Evolutionary conservation across 2,329 filamentous ascomycete species (phyloP), one percentile per base, ranked within the genome.

Genomic region (Ciborinia camelliae): DNA sequence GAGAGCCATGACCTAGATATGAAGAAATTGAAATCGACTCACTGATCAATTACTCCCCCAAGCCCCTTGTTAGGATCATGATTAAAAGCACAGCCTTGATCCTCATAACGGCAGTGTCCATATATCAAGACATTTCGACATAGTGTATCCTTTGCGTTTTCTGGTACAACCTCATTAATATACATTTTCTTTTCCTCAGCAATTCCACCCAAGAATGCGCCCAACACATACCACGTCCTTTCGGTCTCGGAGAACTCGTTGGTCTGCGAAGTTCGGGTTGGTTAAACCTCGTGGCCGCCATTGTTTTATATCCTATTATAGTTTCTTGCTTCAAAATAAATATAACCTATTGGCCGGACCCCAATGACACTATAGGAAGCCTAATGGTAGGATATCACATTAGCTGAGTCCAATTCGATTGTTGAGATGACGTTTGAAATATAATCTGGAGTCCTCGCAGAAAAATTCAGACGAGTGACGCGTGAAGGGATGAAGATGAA

Each of bases 121-220:
- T 96, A 97, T 73, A 97, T 96, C 68, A 92, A 85, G 67, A 97
- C 89, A 78, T 97, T 97, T 74, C 92, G 89, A 79, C 92, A 97
- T 65, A 94, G 84, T 8, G 91, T 96, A 76, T 96, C 92, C 79
- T 94, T 96, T 61, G 86, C 81, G 76, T 90, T 90, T 79, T 91
- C 89, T 90, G 70, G 65, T 53, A 64, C 65, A 54, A 30, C 53
- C 28, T 48, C 45, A 68, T 74, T 69, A 73, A 70, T 60, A 64
- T 52, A 37, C 26, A 8, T 43, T 48, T 30, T 57, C n/a, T 20
- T 48, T 54, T 61, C 35, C 37, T 43, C 15, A 37, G 30, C 37
- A 47, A 45, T 41, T 53, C 18, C 51, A 45, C 50, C 15, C 43
- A 45, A 57, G 54, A 45, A 26, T 59, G 26, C 48, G 41, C 43